These are phyloP conservation scores for Colletotrichum scovillei DNA, from an alignment of 2,329 filamentous ascomycete species.

Conservation along the genomic window DNA sequence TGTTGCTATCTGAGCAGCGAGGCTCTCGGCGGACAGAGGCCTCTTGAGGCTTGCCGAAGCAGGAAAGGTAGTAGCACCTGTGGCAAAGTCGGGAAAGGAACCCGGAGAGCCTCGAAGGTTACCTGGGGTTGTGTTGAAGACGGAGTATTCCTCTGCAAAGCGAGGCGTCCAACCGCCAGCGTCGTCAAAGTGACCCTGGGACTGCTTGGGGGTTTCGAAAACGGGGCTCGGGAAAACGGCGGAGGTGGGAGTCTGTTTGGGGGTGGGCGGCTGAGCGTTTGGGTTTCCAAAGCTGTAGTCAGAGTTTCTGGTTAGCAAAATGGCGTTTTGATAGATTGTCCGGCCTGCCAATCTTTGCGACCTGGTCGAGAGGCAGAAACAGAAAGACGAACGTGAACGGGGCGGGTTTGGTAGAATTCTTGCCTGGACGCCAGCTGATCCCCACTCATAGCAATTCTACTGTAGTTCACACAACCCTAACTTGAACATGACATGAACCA, in stretches of 20 bases:
- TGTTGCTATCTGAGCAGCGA: constrained; percentile 64
- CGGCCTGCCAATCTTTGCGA: constrained; percentile 25
- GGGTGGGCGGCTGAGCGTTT: constrained; percentile 70
- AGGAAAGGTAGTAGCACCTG: constrained; percentile 46
- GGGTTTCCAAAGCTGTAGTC: constrained; percentile 69
- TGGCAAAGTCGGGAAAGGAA: constrained; percentile 58
- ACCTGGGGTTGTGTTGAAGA: constrained; percentile 73
- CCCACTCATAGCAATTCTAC: constrained; percentile 70
- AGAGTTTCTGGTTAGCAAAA: constrained; percentile 49
- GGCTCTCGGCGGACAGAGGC: constrained; percentile 60
- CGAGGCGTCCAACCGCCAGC: constrained; percentile 67
- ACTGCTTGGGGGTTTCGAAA: constrained; percentile 67
- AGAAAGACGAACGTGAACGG: constrained; percentile 34
- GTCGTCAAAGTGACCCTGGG: constrained; percentile 59
- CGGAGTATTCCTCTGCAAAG: constrained; percentile 74
- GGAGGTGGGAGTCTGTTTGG: constrained; percentile 67
- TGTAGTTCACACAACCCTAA: constrained; percentile 37
- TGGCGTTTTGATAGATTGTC: constrained; percentile 30
- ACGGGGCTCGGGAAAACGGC: constrained; percentile 64
- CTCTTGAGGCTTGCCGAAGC: constrained; percentile 57
- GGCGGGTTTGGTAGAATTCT: constrained; percentile 40
- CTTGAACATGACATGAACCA: constrained; percentile 36
- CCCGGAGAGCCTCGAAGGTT: constrained; percentile 61
- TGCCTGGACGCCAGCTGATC: constrained; percentile 68
- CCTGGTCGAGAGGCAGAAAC: constrained; percentile 32